Evolutionary conservation across 345 rosid species (phyloP), one percentile per base, ranked within the genome.

Genomic region (Anastatica hierochuntica): DNA sequence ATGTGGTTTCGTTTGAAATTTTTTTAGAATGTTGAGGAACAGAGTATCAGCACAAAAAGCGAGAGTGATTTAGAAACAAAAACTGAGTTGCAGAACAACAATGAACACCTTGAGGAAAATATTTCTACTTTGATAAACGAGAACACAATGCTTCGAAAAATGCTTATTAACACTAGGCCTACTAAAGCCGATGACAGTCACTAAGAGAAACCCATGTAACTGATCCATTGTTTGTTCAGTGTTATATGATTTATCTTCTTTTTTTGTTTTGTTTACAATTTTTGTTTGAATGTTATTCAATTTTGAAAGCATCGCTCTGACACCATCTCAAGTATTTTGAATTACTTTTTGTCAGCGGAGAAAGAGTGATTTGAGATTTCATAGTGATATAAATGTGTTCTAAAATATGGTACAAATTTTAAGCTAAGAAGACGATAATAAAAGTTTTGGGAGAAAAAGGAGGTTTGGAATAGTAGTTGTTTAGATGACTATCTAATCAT

Each of bases 31-130:
- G 72, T 63, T 85, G 39, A 73, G 90, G 72, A 85, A 85, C 24
- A 68, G 95, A 54, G 95, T 85, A 8, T 85, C 95, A 3, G 95
- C 90, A 1, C 95, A 82, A 46, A 83, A 82, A 79, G 95, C 95
- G 2, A 64, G 95, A 45, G 95, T 49, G 87, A 85, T 2, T 30
- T 85, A 53, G 90, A 85, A 69, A 43, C 67, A 16, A 77, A 64
- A 59, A 85, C 76, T 53, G 80, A 76, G 36, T 57, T 85, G 71
- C 72, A 76, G 53, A 78, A 80, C 53, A 64, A 14, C 1, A 85
- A 82, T 63, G 73, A 71, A n/a, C 70, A 75, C 54, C 56, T 85
- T 10, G 83, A 80, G 40, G 87, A 82, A 75, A 82, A 69, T 69
- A 78, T 80, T 10, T 82, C 87, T 0, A 85, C 83, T 57, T 41